A percentile compares a stretch with the other conserved stretches of the same genome.
Evolutionary conservation across 805 yeast species (phyloP).

Genomic region (Lipomyces starkeyi): DNA sequence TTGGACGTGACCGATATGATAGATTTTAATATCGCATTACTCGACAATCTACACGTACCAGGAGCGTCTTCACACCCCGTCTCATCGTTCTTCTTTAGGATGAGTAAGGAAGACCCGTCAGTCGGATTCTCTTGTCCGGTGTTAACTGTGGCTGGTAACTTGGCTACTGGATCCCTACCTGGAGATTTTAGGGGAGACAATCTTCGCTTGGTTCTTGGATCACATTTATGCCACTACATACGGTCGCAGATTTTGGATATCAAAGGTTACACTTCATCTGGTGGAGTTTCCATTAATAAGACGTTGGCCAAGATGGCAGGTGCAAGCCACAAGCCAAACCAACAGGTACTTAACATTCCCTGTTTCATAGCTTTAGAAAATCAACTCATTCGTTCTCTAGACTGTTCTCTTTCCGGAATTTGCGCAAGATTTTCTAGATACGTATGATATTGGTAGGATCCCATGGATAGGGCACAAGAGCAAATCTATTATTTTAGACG

Average conservation of each 20-base stretch:
- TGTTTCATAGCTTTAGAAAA: background rate
- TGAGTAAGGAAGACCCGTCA: background rate
- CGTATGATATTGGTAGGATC: constrained; percentile 10
- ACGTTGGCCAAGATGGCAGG: constrained; percentile 21
- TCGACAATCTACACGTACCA: background rate
- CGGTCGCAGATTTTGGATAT: constrained; percentile 8
- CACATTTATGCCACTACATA: constrained; percentile 15
- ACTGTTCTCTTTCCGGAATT: constrained; percentile 14
- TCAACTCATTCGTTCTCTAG: background rate
- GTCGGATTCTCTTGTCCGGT: constrained; percentile 12
- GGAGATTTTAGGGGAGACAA: constrained; percentile 3
- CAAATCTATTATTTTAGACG: background rate
- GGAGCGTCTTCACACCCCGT: background rate
- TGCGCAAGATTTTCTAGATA: constrained; percentile 16
- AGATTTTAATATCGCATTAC: constrained; percentile 12
- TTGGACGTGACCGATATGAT: constrained; percentile 24
- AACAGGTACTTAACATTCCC: constrained; percentile 2
- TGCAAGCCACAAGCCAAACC: constrained; percentile 17
- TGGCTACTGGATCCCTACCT: constrained; percentile 8
- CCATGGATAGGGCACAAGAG: constrained; percentile 15
- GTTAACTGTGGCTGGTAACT: constrained; percentile 11
- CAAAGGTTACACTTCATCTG: constrained; percentile 21
- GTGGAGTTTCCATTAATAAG: constrained; percentile 18
- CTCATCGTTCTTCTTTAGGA: constrained; percentile 9
- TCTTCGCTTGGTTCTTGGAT: constrained; percentile 16